These are phyloP conservation scores for Quercus bicolor DNA, from an alignment of 306 rosid species.

Conservation along the genomic window DNA sequence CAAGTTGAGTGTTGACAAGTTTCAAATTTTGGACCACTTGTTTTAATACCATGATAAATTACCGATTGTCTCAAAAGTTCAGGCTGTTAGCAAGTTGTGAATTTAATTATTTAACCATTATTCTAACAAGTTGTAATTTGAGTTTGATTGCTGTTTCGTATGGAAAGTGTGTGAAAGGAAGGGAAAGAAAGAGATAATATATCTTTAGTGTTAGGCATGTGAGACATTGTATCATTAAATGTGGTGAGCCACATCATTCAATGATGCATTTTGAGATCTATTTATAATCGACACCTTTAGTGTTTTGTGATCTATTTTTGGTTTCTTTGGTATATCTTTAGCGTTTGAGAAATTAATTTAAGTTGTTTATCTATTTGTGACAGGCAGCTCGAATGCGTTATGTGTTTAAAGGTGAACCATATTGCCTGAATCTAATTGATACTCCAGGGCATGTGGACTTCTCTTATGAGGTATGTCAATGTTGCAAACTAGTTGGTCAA, in stretches of 20 bases:
- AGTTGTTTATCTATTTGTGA: conserved; percentile 23
- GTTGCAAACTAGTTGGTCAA: background rate
- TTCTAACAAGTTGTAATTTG: no score
- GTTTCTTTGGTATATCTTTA: background rate
- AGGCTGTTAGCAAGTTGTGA: no score
- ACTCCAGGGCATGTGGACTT: conserved; percentile 99
- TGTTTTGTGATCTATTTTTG: background rate
- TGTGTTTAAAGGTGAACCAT: conserved; percentile 45
- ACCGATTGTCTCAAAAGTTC: no score
- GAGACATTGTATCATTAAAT: no score
- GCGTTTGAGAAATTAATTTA: conserved; percentile 15
- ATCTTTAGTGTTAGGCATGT: no score
- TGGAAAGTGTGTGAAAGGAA: no score
- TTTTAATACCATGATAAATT: no score
- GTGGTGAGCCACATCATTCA: background rate
- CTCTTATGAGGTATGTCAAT: conserved; percentile 72
- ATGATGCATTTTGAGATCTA: background rate
- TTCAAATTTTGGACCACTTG: no score
- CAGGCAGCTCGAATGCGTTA: conserved; percentile 97
- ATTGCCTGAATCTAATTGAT: conserved; percentile 83
- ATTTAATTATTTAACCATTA: no score
- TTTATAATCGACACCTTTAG: background rate
- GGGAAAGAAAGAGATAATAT: no score
- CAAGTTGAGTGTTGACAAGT: no score
- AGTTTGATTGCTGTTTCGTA: no score